phyloP scores from a whole-genome alignment of 352 stramenopile species.

The Peronospora destructor region DNA sequence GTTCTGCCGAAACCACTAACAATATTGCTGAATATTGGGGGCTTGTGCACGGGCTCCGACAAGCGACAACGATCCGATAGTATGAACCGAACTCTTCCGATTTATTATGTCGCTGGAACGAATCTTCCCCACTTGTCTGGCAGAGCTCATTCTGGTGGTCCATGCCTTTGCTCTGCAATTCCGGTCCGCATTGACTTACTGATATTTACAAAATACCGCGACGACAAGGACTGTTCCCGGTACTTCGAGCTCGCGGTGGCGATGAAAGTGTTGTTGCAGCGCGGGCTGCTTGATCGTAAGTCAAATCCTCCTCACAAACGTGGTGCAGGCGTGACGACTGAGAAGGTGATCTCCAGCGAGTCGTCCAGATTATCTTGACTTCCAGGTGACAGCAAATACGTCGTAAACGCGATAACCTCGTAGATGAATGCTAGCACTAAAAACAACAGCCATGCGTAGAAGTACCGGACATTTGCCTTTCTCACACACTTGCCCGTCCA shows the following conservation, averaged over 20 bases:
- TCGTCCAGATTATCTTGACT: conserved; percentile 30
- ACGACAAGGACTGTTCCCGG: neutral
- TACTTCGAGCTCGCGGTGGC: conserved; percentile 7
- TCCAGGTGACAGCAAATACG: conserved; percentile 69
- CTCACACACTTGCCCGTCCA: conserved; percentile 90
- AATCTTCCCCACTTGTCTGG: neutral
- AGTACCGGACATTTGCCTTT: conserved; percentile 69
- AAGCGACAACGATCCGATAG: neutral
- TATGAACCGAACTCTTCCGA: neutral
- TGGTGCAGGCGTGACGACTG: conserved; percentile 5
- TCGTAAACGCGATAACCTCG: conserved; percentile 84
- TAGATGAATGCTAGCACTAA: conserved; percentile 84
- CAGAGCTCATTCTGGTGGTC: conserved; percentile 21
- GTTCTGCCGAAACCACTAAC: no score
- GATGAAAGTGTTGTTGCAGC: neutral
- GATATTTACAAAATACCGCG: neutral
- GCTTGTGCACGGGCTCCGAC: no score
- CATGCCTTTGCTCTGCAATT: conserved; percentile 19
- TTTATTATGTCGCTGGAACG: no score
- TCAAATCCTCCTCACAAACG: conserved; percentile 16
- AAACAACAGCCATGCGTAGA: conserved; percentile 81
- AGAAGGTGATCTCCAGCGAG: conserved; percentile 29
- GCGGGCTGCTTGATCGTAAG: conserved; percentile 14
- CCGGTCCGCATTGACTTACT: conserved; percentile 5
- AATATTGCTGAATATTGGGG: no score